Evolutionary conservation across 257 asterid species (phyloP).

Genomic region (Ligustrum vulgare): DNA sequence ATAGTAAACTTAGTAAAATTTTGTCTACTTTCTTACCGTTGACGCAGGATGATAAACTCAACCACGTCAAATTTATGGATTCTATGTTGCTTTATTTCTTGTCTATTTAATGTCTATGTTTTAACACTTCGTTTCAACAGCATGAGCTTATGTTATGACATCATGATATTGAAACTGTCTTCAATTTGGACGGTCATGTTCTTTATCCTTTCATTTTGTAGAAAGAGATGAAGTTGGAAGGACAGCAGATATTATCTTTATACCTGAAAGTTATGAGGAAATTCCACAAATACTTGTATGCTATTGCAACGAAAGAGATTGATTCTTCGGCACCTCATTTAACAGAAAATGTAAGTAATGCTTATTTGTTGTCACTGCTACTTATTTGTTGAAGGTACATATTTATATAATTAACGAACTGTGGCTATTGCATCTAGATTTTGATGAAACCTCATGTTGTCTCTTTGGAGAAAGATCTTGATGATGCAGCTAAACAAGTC

Average conservation of each 20-base stretch:
- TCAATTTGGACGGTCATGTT: not conserved
- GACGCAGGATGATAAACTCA: not conserved
- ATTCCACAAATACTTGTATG: constrained; percentile 54
- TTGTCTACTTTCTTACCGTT: not conserved
- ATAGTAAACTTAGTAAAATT: not conserved
- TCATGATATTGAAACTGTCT: not conserved
- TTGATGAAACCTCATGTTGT: constrained; percentile 68
- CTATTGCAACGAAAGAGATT: constrained; percentile 42
- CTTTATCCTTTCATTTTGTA: constrained; percentile 31
- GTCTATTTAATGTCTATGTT: not conserved
- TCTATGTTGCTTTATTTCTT: not conserved
- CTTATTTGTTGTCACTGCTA: not conserved
- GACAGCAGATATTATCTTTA: constrained; percentile 68
- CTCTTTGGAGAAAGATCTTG: constrained; percentile 84
- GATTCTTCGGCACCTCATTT: constrained; percentile 52
- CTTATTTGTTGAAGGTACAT: not conserved
- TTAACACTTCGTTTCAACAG: not conserved
- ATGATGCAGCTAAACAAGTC: constrained; percentile 67
- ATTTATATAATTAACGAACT: not conserved
- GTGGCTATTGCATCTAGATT: constrained; percentile 39
- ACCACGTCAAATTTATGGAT: not conserved
- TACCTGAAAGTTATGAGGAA: constrained; percentile 75
- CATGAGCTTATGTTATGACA: constrained; percentile 5
- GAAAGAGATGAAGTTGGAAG: constrained; percentile 74
- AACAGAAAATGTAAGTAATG: constrained; percentile 51